These are phyloP conservation scores for Priceomyces castillae DNA, from an alignment of 805 yeast species.

Conservation along the genomic window DNA sequence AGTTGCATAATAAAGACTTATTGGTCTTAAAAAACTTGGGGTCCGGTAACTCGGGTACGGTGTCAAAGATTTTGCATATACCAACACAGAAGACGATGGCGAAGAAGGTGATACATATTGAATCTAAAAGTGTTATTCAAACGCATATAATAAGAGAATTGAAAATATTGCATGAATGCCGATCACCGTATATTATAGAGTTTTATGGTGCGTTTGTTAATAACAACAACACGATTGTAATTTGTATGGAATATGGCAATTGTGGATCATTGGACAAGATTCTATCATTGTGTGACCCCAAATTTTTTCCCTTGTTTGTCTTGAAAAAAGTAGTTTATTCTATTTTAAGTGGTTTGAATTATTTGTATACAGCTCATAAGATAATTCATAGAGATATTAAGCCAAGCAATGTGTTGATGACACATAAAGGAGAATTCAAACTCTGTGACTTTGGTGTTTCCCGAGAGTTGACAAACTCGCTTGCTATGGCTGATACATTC, in stretches of 20 bases:
- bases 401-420: constrained; percentile 89
- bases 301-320: constrained; percentile 55
- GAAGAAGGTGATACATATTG: constrained; percentile 81
- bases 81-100: constrained; percentile 92
- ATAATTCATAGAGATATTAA: constrained; percentile 95
- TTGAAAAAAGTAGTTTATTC: constrained; percentile 72
- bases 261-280: constrained; percentile 90
- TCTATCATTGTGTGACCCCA: constrained; percentile 45
- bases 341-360: constrained; percentile 76
- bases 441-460: constrained; percentile 97
- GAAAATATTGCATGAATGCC: constrained; percentile 87
- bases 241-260: constrained; percentile 95
- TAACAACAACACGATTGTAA: constrained; percentile 65
- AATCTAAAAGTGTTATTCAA: constrained; percentile 72
- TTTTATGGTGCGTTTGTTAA: constrained; percentile 87
- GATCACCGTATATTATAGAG: constrained; percentile 76
- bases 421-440: constrained; percentile 82
- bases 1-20: constrained; percentile 54
- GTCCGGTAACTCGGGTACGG: constrained; percentile 92
- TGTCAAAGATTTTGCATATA: constrained; percentile 79
- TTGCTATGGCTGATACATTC: constrained; percentile 86
- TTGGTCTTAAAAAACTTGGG: constrained; percentile 78
- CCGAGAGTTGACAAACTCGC: constrained; percentile 85
- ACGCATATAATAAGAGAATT: constrained; percentile 86
- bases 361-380: constrained; percentile 76